A percentile compares a stretch with the other conserved stretches of the same genome.
phyloP scores from a whole-genome alignment of 139 green algal genomes.

The Pleodorina starrii region DNA sequence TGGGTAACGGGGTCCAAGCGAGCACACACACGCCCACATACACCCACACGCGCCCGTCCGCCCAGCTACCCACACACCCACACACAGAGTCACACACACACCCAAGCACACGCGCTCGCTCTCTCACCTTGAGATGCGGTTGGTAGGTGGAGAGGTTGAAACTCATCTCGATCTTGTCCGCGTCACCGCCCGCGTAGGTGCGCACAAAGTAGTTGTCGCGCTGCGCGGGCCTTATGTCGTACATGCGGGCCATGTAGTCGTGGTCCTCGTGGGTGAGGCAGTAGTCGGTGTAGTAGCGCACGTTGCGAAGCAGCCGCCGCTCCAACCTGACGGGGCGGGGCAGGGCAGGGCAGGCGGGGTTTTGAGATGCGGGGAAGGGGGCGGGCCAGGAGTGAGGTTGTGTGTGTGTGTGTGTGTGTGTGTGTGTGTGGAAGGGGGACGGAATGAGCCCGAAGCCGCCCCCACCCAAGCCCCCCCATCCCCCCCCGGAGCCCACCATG shows the following conservation, averaged over 20 bases:
- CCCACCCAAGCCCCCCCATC: no score
- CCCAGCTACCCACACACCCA: no score
- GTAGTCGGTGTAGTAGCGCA: constrained; percentile 80
- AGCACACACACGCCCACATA: no score
- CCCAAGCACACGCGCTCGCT: no score
- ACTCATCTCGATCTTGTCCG: constrained; percentile 79
- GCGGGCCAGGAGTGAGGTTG: background rate
- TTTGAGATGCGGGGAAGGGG: background rate
- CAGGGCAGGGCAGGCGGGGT: background rate
- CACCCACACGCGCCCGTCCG: no score
- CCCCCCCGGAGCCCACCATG: constrained; percentile 36
- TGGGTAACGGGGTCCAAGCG: no score
- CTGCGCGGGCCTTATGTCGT: constrained; percentile 67
- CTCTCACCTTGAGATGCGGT: constrained; percentile 70
- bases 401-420: no score
- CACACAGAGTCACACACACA: no score
- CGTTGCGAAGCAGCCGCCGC: constrained; percentile 67
- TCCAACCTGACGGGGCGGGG: constrained; percentile 65
- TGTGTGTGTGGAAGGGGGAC: no score
- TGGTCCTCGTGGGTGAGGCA: constrained; percentile 79
- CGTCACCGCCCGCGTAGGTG: constrained; percentile 59
- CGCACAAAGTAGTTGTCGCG: constrained; percentile 86
- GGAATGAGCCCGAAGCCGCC: no score
- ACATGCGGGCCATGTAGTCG: constrained; percentile 78
- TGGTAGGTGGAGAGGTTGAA: constrained; percentile 85